A percentile compares a stretch with the other conserved stretches of the same genome.
Evolutionary conservation across 129 eudicot genomes (phyloP).

Genomic region (Rutidosis leptorrhynchoides): DNA sequence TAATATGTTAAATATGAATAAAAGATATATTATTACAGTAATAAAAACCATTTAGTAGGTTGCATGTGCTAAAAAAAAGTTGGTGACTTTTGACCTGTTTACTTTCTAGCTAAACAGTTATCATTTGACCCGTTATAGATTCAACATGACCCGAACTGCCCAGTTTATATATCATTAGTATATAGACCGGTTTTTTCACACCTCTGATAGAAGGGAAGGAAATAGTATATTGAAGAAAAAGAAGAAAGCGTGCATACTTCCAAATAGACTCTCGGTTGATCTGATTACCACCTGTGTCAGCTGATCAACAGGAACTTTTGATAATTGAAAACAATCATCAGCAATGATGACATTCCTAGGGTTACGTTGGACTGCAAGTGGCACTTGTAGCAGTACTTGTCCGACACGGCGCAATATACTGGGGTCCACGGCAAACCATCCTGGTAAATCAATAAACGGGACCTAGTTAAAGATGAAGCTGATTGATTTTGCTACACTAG

Average conservation of each 20-base stretch:
- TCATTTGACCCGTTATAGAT: neutral
- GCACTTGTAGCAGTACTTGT: slow-evolving; percentile 79
- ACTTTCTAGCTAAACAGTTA: neutral
- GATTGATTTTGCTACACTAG: slow-evolving; percentile 14
- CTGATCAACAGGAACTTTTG: slow-evolving; percentile 47
- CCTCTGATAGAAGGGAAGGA: neutral
- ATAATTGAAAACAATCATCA: slow-evolving; percentile 73
- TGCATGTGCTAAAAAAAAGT: neutral
- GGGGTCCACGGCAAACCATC: slow-evolving; percentile 91
- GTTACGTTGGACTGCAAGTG: slow-evolving; percentile 64
- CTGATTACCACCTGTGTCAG: slow-evolving; percentile 56
- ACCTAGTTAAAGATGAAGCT: slow-evolving; percentile 8
- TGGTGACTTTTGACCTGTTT: neutral
- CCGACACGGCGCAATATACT: slow-evolving; percentile 73
- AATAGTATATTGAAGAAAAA: neutral
- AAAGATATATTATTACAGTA: neutral
- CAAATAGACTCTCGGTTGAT: slow-evolving; percentile 74
- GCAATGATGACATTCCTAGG: slow-evolving; percentile 76
- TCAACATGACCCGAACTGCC: neutral
- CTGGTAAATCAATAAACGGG: slow-evolving; percentile 30
- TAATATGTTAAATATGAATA: neutral
- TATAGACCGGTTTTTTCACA: neutral
- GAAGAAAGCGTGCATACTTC: slow-evolving; percentile 54
- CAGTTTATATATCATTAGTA: neutral
- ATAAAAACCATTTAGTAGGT: neutral